phyloP scores from a whole-genome alignment of 2,329 filamentous ascomycete species.

The Exophiala mesophila region DNA sequence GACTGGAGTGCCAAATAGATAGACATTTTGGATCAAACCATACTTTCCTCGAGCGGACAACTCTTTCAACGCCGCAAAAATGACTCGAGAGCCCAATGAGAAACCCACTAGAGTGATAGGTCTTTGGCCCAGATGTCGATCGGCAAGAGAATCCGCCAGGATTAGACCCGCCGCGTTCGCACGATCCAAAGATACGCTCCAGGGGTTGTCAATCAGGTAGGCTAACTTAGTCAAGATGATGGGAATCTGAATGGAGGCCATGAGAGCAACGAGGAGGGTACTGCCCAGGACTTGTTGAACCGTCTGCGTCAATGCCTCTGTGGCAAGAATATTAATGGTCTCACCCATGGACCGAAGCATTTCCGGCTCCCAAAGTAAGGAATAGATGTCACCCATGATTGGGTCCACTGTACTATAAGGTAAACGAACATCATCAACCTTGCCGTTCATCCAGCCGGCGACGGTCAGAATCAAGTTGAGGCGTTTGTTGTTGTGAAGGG shows the following conservation, averaged over 20 bases:
- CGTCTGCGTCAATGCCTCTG: conserved; percentile 94
- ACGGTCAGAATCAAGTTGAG: conserved; percentile 94
- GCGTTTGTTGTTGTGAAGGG: conserved; percentile 94
- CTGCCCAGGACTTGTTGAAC: conserved; percentile 91
- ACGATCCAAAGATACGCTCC: conserved; percentile 91
- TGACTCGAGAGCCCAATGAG: conserved; percentile 84
- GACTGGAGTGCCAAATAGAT: conserved; percentile 86
- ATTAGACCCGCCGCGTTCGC: conserved; percentile 86
- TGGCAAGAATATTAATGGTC: conserved; percentile 96
- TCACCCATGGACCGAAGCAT: conserved; percentile 98
- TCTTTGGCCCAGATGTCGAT: conserved; percentile 82
- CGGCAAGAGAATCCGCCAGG: conserved; percentile 86
- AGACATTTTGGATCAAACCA: conserved; percentile 90
- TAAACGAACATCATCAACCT: conserved; percentile 90
- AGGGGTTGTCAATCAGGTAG: conserved; percentile 96
- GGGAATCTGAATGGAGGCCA: conserved; percentile 90
- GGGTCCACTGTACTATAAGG: conserved; percentile 96
- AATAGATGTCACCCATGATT: conserved; percentile 97
- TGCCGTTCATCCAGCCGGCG: conserved; percentile 97
- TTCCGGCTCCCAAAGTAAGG: conserved; percentile 94
- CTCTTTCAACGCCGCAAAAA: conserved; percentile 86
- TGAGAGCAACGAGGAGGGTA: conserved; percentile 80
- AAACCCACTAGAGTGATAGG: conserved; percentile 93
- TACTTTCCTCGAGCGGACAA: conserved; percentile 76
- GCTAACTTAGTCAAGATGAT: conserved; percentile 88